Percentiles rank a stretch among this genome's conserved stretches.
These are phyloP conservation scores for Paraphaeosphaeria sporulosa DNA, from an alignment of 2,329 filamentous ascomycete genomes.

Conservation along the genomic window DNA sequence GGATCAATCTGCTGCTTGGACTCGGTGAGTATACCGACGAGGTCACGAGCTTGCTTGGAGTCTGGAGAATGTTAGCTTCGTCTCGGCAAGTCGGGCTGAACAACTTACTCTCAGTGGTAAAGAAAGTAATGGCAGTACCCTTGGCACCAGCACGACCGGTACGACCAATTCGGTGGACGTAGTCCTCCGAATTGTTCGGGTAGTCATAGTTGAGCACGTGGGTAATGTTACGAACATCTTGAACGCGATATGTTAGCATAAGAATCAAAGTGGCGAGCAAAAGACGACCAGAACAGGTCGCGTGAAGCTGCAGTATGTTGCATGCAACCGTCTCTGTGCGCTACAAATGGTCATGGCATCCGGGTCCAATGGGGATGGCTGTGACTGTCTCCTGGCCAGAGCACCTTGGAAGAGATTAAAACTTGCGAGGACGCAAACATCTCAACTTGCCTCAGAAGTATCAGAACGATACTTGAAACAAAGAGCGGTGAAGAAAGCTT, in stretches of 20 bases:
- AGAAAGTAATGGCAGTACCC: slow-evolving; percentile 97
- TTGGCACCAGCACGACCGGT: slow-evolving; percentile 80
- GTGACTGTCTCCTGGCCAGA: slow-evolving; percentile 68
- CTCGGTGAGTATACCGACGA: slow-evolving; percentile 90
- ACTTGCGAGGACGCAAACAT: slow-evolving; percentile 82
- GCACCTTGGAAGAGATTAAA: slow-evolving; percentile 72
- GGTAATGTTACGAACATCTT: slow-evolving; percentile 99
- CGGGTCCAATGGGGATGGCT: slow-evolving; percentile 55
- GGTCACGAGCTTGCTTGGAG: slow-evolving; percentile 81
- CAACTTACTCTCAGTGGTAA: slow-evolving; percentile 97
- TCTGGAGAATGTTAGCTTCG: slow-evolving; percentile 51
- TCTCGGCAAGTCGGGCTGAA: background rate
- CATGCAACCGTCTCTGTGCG: slow-evolving; percentile 65
- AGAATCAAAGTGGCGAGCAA: slow-evolving; percentile 54
- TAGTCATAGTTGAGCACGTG: slow-evolving; percentile 99
- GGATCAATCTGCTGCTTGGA: slow-evolving; percentile 99
- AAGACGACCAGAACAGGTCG: slow-evolving; percentile 63
- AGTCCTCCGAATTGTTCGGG: slow-evolving; percentile 85
- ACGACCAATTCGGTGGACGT: slow-evolving; percentile 73
- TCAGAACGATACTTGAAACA: slow-evolving; percentile 74
- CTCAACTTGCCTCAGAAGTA: slow-evolving; percentile 76
- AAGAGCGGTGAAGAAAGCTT: slow-evolving; percentile 73
- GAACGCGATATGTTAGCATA: slow-evolving; percentile 78
- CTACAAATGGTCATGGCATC: slow-evolving; percentile 55
- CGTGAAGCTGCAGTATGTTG: slow-evolving; percentile 64